These are phyloP conservation scores for Urochloa ruziziensis DNA, from an alignment of 176 grass and related monocot species.

Conservation along the genomic window DNA sequence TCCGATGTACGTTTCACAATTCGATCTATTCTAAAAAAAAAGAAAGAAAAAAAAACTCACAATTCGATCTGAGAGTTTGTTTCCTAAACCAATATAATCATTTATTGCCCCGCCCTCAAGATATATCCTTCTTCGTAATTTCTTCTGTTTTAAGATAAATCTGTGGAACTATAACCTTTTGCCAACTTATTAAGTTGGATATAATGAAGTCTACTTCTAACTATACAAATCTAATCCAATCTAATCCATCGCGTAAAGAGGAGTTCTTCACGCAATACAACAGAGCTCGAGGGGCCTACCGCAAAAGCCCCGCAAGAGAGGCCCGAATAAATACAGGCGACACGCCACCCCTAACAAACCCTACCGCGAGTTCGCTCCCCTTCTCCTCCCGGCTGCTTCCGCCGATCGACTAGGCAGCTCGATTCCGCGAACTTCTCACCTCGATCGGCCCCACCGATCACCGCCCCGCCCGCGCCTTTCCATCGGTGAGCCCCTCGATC, in stretches of 20 bases:
- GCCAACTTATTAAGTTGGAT: neutral
- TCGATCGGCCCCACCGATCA: conserved; percentile 4
- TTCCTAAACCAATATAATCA: neutral
- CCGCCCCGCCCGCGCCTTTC: neutral
- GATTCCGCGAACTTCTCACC: neutral
- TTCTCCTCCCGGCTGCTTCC: conserved; percentile 35
- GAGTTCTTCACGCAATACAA: neutral
- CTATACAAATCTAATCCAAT: neutral
- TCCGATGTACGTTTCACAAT: no score
- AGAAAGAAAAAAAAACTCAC: no score
- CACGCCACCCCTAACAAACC: conserved; percentile 40
- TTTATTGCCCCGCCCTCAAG: neutral
- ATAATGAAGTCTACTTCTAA: neutral
- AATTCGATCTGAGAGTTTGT: neutral
- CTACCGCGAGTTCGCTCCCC: conserved; percentile 31
- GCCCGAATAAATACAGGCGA: conserved; percentile 33
- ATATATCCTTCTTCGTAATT: neutral
- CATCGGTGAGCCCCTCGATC: conserved; percentile 37
- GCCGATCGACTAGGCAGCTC: conserved; percentile 24
- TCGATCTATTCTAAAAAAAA: no score
- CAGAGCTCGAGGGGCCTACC: neutral
- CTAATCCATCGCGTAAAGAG: neutral
- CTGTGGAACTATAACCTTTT: neutral
- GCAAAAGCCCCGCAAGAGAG: neutral
- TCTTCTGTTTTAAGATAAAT: neutral